Conservation (phyloP, 495 filamentous ascomycete genomes). For the Penicillium tannophilum region DNA sequence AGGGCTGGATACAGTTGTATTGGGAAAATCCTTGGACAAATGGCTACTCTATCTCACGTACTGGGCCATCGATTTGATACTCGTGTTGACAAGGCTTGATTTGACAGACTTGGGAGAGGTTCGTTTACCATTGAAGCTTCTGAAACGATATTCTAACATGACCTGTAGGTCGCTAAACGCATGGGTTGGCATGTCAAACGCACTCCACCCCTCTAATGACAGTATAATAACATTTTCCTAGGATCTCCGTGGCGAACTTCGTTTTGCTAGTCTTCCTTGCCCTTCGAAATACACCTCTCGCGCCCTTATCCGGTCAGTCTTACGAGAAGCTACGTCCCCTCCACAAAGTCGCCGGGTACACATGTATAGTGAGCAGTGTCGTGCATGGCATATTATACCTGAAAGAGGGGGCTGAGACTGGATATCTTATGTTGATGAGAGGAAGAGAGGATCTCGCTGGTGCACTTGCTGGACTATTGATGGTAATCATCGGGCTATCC, state of each 20-base stretch:
- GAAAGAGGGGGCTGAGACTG: slow-evolving; percentile 23
- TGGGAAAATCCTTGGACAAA: slow-evolving; percentile 8
- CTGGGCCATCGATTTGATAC: slow-evolving; percentile 51
- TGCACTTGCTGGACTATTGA: slow-evolving; percentile 51
- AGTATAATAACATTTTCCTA: slow-evolving; percentile 22
- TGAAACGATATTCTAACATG: not conserved
- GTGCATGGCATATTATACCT: slow-evolving; percentile 50
- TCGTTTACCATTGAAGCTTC: not conserved
- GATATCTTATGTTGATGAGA: slow-evolving; percentile 28
- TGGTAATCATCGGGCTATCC: slow-evolving; percentile 40
- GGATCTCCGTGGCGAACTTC: slow-evolving; percentile 57
- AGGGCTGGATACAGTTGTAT: not conserved
- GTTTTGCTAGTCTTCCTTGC: slow-evolving; percentile 59
- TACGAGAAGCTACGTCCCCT: slow-evolving; percentile 64
- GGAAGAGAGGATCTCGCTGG: slow-evolving; percentile 45
- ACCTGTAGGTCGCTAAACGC: slow-evolving; percentile 17
- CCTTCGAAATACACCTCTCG: slow-evolving; percentile 62
- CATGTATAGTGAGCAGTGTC: slow-evolving; percentile 46
- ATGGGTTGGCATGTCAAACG: slow-evolving; percentile 17
- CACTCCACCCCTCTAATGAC: not conserved
- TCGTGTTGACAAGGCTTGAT: slow-evolving; percentile 42
- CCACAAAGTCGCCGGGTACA: slow-evolving; percentile 60
- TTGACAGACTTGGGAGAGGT: slow-evolving; percentile 10
- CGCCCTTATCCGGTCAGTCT: slow-evolving; percentile 57
- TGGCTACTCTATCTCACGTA: slow-evolving; percentile 20